Conservation (phyloP, 139 green algal species). For the Chlorella sp. region DNA sequence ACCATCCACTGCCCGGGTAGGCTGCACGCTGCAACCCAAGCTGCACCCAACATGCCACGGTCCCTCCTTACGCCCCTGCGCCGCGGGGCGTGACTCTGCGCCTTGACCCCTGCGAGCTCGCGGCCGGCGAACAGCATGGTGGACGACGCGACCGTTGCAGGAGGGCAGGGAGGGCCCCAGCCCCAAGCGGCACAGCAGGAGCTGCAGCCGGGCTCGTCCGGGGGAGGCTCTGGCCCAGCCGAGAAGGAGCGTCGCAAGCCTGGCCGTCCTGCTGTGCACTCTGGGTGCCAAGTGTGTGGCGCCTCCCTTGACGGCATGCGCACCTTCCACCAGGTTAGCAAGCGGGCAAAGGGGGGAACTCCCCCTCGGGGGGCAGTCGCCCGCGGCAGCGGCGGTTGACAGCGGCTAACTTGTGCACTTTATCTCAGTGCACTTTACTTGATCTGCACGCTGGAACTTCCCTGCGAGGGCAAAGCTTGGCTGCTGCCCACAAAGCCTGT, state of each 20-base stretch:
- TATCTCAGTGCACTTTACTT: too few species aligned
- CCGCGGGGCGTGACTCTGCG: too few species aligned
- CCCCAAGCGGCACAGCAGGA: not conserved
- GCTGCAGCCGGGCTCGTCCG: not conserved
- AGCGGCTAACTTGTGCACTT: not conserved
- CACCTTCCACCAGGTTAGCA: not conserved
- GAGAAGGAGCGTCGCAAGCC: not conserved
- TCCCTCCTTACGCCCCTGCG: too few species aligned
- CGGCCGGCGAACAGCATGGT: too few species aligned
- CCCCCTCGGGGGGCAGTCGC: not conserved
- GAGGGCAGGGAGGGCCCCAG: not conserved
- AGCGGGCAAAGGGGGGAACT: not conserved
- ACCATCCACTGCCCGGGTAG: too few species aligned
- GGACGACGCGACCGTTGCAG: not conserved
- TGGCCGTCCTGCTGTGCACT: not conserved
- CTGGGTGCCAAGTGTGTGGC: slow-evolving; percentile 4
- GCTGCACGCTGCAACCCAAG: too few species aligned
- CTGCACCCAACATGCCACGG: too few species aligned
- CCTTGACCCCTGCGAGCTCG: too few species aligned
- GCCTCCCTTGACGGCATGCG: not conserved
- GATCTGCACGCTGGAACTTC: too few species aligned
- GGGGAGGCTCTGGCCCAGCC: not conserved
- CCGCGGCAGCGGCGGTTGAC: not conserved
- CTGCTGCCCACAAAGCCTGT: too few species aligned
- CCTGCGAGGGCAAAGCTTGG: too few species aligned